These are phyloP conservation scores for Imleria badia DNA, from an alignment of 768 basidiomycete species.

Conservation along the genomic window DNA sequence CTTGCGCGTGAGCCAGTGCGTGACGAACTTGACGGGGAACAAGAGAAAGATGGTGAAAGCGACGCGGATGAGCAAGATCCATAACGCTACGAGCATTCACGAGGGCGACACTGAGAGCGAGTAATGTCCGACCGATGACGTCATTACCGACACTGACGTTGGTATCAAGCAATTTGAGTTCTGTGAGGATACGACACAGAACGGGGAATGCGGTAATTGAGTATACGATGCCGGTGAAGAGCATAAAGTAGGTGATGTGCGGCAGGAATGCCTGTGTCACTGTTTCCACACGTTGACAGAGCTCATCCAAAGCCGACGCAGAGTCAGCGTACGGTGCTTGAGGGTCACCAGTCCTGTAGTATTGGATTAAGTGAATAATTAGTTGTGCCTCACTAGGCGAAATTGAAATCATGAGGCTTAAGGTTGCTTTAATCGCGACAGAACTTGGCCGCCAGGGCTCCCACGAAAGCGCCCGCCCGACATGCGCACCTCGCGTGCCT, in stretches of 20 bases:
- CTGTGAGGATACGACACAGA: constrained; percentile 83
- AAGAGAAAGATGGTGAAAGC: constrained; percentile 81
- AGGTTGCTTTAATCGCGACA: too few species aligned
- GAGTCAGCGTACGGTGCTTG: too few species aligned
- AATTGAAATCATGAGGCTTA: too few species aligned
- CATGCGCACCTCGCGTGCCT: too few species aligned
- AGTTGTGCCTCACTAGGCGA: too few species aligned
- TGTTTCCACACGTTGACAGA: too few species aligned
- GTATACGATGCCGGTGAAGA: constrained; percentile 91
- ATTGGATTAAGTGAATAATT: too few species aligned
- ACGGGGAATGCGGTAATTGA: constrained; percentile 88
- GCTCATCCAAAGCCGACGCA: too few species aligned
- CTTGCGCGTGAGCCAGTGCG: constrained; percentile 70
- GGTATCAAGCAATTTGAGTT: constrained; percentile 88
- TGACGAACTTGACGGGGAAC: constrained; percentile 57
- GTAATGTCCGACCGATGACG: constrained; percentile 82
- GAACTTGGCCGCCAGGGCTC: too few species aligned
- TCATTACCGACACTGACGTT: constrained; percentile 90
- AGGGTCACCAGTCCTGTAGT: too few species aligned
- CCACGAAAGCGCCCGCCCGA: too few species aligned
- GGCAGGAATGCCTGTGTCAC: too few species aligned
- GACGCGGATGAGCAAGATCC: constrained; percentile 75
- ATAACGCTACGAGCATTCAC: constrained; percentile 89
- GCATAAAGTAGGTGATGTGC: constrained; percentile 89
- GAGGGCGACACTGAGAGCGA: constrained; percentile 89